Conservation (phyloP, 2,329 filamentous ascomycete species). For the Escovopsis sp. region DNA sequence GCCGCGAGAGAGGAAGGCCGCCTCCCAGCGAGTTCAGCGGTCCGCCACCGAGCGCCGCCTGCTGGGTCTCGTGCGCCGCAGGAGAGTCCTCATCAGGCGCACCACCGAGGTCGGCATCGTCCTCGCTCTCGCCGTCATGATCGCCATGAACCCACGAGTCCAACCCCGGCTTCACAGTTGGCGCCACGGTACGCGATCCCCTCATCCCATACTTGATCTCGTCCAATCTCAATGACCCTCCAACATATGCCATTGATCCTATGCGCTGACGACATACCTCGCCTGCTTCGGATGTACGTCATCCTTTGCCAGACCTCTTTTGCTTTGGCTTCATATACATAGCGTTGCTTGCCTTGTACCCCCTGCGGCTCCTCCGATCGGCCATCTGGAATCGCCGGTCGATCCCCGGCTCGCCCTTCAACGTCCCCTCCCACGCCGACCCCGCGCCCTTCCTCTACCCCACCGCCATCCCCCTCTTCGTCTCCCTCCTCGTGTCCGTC, state of each 20-base stretch:
- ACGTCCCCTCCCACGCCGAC: constrained; percentile 66
- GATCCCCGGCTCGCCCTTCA: constrained; percentile 25
- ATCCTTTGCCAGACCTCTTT: constrained; percentile 28
- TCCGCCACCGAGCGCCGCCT: constrained; percentile 8
- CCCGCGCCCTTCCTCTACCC: constrained; percentile 87
- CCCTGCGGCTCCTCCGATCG: constrained; percentile 40
- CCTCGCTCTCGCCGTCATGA: constrained; percentile 29
- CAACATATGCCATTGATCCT: background rate
- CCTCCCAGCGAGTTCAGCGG: constrained; percentile 5
- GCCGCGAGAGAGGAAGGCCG: constrained; percentile 7
- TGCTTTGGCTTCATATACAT: constrained; percentile 20
- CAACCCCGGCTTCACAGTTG: constrained; percentile 29
- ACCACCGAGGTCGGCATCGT: constrained; percentile 37
- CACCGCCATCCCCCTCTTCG: constrained; percentile 56
- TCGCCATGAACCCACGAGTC: constrained; percentile 31
- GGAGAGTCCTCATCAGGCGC: constrained; percentile 36
- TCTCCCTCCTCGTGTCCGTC: constrained; percentile 57
- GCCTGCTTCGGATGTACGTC: too few relatives aligned
- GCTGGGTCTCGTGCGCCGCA: constrained; percentile 21
- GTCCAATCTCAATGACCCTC: background rate
- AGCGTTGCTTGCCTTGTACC: constrained; percentile 37
- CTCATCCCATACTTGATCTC: background rate
- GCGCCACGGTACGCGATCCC: constrained; percentile 28
- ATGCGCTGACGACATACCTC: background rate
- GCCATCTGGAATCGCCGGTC: constrained; percentile 25